phyloP scores from a whole-genome alignment of 106 monocot genomes.

The Cymbidium sinense region DNA sequence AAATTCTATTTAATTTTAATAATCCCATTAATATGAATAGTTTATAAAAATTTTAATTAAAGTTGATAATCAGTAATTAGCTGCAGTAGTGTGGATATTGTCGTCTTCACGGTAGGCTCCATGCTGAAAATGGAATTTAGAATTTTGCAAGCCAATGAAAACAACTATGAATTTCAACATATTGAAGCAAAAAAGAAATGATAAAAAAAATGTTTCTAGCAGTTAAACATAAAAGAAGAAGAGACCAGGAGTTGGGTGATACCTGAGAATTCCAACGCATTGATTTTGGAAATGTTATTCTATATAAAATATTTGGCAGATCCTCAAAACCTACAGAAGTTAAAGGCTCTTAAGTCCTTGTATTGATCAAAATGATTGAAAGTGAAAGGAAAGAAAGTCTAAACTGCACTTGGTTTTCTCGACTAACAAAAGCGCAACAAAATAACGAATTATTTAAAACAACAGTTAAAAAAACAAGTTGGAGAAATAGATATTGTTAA shows the following conservation, averaged over 20 bases:
- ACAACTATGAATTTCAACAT: not conserved
- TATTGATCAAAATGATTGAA: not conserved
- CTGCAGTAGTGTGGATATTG: not conserved
- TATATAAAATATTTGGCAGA: conserved; percentile 54
- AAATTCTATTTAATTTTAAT: too few species aligned
- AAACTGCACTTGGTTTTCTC: not conserved
- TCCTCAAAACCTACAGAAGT: conserved; percentile 73
- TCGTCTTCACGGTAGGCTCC: not conserved
- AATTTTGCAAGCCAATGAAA: not conserved
- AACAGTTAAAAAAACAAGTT: too few species aligned
- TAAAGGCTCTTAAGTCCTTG: not conserved
- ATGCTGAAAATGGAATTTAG: not conserved
- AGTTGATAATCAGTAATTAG: too few species aligned
- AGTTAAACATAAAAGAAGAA: not conserved
- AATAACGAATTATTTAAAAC: too few species aligned
- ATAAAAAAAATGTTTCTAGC: not conserved
- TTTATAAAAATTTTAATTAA: not conserved
- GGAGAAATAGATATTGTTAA: too few species aligned
- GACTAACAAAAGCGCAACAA: too few species aligned
- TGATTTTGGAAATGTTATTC: conserved; percentile 83
- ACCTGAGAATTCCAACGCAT: conserved; percentile 99
- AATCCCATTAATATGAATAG: not conserved
- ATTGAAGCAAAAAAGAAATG: not conserved
- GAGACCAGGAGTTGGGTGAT: not conserved
- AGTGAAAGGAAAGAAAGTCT: not conserved